Evolutionary conservation across 2,329 filamentous ascomycete genomes (phyloP), one percentile per base, ranked within the genome.

Genomic region (Zymoseptoria crescenta): DNA sequence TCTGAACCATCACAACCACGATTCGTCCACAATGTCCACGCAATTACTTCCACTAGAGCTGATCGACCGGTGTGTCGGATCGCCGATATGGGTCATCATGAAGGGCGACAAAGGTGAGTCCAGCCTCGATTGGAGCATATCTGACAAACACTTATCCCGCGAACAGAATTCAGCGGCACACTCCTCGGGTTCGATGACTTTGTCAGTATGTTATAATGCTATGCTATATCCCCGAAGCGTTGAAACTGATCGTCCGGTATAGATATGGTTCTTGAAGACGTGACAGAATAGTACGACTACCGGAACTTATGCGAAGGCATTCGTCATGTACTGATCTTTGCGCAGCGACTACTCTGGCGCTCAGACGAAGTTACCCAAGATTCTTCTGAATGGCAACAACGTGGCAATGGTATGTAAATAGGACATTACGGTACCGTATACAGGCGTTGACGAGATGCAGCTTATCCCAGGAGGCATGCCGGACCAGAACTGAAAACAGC

Each of bases 191-290:
- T 99, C 70, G 94, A 99, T 74, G 94, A 99, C 83, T 99, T 97
- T 79, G 94, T 99, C 83, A 99, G 92, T 96, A 82, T 80, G 93
- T 96, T 70, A 51, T 13, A 20, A 9, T 27, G 4, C 28, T 27
- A 45, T 19, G 19, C 5, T 29, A 10, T 21, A 28, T 3, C 27
- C 8, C 30, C n/a, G n/a, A 24, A 7, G 19, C 28, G 10, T n/a
- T 68, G 55, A 54, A 56, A 48, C 55, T 61, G 49, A 58, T 8
- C 13, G 13, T 20, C 16, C 20, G 48, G 56, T 55, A 49, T 67
- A 97, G 93, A 99, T 76, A 99, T 99, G 92, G 94, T 99, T 6
- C 78, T 99, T 30, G 92, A 96, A 73, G 91, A 99, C 68, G 94
- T 97, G 63, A 96, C 91, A 35, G 94, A 99, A 78, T 96, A 69